phyloP scores from a whole-genome alignment of 441 rosid genomes.

The Brassica balearica region DNA sequence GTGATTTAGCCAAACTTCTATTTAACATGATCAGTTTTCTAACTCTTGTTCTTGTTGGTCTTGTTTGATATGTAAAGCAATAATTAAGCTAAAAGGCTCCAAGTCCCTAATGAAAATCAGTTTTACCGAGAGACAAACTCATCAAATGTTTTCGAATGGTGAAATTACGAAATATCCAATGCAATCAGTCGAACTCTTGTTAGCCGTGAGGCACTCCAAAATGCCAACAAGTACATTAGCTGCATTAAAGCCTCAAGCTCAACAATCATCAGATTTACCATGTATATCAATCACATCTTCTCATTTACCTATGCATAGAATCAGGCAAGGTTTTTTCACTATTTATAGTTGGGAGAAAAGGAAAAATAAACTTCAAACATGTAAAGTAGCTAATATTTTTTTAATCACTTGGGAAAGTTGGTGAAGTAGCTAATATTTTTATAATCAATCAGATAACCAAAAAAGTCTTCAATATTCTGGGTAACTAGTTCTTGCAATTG shows the following conservation, averaged over 20 bases:
- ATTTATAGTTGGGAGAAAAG: not conserved
- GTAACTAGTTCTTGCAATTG: not conserved
- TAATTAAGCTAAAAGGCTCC: not conserved
- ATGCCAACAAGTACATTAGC: conserved; percentile 2
- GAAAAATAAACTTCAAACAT: not conserved
- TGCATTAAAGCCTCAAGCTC: not conserved
- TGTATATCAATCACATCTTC: not conserved
- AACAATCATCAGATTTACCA: not conserved
- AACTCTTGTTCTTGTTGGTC: not conserved
- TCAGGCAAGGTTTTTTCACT: not conserved
- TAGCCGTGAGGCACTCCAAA: not conserved
- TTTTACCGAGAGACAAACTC: not conserved
- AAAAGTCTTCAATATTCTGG: not conserved
- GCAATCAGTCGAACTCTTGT: not conserved
- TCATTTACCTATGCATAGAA: conserved; percentile 19
- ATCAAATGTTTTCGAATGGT: not conserved
- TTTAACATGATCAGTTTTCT: not conserved
- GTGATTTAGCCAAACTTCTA: not conserved
- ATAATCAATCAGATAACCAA: too few relatives aligned
- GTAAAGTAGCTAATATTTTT: not conserved
- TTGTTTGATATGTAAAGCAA: not conserved
- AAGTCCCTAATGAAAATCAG: conserved; percentile 5
- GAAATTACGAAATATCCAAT: not conserved
- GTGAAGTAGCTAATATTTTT: too few relatives aligned
- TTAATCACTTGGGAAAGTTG: too few relatives aligned